phyloP scores from a whole-genome alignment of 306 rosid species.

The Trichosanthes cucumerina region DNA sequence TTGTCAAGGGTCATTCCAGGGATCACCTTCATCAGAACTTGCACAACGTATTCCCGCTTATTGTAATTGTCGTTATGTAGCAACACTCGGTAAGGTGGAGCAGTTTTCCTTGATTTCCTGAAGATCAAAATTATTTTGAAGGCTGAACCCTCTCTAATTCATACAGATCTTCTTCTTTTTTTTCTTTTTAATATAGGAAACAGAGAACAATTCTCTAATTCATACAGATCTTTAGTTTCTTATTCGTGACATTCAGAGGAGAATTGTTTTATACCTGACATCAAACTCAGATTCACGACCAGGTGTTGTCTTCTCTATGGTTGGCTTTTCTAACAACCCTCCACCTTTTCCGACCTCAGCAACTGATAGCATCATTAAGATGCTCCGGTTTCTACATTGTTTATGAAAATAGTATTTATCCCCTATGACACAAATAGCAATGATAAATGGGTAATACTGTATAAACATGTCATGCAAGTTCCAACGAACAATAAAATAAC shows the following conservation, averaged over 20 bases:
- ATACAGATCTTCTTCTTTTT: too few relatives aligned
- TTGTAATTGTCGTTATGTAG: slow-evolving; percentile 79
- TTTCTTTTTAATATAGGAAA: too few relatives aligned
- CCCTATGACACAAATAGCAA: slow-evolving; percentile 31
- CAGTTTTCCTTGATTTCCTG: slow-evolving; percentile 62
- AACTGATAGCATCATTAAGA: slow-evolving; percentile 33
- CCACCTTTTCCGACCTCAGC: slow-evolving; percentile 52
- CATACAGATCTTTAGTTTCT: background rate
- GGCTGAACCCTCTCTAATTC: background rate
- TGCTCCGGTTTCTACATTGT: slow-evolving; percentile 38
- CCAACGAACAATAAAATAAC: background rate
- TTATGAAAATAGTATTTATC: slow-evolving; percentile 27
- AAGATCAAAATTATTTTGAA: background rate
- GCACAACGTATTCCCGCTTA: slow-evolving; percentile 87
- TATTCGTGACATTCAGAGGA: background rate
- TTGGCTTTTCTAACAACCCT: slow-evolving; percentile 76
- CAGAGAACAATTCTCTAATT: background rate
- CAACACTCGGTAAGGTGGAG: slow-evolving; percentile 79
- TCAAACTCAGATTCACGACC: slow-evolving; percentile 80
- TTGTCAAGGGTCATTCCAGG: slow-evolving; percentile 86
- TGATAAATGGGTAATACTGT: background rate
- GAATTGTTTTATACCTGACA: slow-evolving; percentile 27
- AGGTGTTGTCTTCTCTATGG: slow-evolving; percentile 67
- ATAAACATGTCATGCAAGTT: slow-evolving; percentile 6
- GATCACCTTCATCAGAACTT: slow-evolving; percentile 91